These are phyloP conservation scores for Lonicera japonica DNA, from an alignment of 129 eudicot genomes.

Conservation along the genomic window DNA sequence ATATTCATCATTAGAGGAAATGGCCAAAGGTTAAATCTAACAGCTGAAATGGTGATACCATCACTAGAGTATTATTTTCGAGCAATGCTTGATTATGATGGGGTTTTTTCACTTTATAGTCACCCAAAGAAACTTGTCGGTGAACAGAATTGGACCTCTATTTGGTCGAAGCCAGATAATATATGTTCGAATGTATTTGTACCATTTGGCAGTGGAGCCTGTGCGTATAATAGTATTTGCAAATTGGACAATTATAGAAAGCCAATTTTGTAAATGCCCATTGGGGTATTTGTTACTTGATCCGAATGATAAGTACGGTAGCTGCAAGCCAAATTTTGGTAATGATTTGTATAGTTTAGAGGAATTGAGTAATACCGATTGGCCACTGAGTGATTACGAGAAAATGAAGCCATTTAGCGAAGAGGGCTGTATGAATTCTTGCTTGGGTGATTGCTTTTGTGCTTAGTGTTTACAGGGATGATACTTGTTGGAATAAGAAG, in stretches of 20 bases:
- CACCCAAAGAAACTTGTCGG: constrained; percentile 20
- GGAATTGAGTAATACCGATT: constrained; percentile 21
- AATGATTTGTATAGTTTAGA: constrained; percentile 6
- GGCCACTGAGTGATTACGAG: constrained; percentile 21
- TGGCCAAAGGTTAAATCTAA: constrained; percentile 11
- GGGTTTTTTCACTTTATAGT: constrained; percentile 37
- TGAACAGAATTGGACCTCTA: constrained; percentile 15
- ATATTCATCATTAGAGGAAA: constrained; percentile 29
- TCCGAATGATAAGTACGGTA: constrained; percentile 21
- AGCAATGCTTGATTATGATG: constrained; percentile 40
- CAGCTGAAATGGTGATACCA: not conserved
- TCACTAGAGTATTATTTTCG: constrained; percentile 32
- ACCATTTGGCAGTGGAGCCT: constrained; percentile 26
- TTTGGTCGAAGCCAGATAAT: constrained; percentile 29
- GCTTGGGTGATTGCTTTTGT: constrained; percentile 35
- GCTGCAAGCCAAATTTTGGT: constrained; percentile 28
- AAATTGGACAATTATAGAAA: constrained; percentile 7
- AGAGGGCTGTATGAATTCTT: constrained; percentile 26
- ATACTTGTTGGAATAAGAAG: constrained; percentile 23
- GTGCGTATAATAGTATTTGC: constrained; percentile 50
- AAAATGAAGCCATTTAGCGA: not conserved
- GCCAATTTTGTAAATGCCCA: constrained; percentile 32
- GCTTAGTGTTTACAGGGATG: constrained; percentile 17
- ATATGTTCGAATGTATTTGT: constrained; percentile 12
- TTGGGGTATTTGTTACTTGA: constrained; percentile 7